These are phyloP conservation scores for Cryomyces minteri DNA, from an alignment of 495 filamentous ascomycete species.

Conservation along the genomic window DNA sequence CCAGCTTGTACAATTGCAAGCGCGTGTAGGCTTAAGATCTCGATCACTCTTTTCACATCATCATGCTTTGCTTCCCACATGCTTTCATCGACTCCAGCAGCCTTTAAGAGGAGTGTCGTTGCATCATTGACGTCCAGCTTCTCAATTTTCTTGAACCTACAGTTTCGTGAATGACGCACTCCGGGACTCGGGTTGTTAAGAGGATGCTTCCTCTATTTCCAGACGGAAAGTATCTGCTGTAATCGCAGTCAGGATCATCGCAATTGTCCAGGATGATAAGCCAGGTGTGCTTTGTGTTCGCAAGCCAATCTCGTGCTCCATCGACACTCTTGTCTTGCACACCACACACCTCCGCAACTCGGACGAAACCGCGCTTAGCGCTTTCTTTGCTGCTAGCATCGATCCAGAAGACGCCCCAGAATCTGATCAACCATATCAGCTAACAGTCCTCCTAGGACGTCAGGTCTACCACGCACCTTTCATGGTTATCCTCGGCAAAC, in stretches of 20 bases:
- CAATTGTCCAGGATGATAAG: slow-evolving; percentile 10
- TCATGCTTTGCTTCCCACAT: neutral
- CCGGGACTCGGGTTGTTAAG: slow-evolving; percentile 6
- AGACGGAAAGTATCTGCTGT: slow-evolving; percentile 6
- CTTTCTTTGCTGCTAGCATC: slow-evolving; percentile 1
- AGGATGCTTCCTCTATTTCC: slow-evolving; percentile 4
- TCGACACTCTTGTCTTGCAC: slow-evolving; percentile 1
- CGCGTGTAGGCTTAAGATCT: slow-evolving; percentile 5
- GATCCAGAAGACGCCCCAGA: slow-evolving; percentile 10
- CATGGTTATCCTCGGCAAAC: slow-evolving; percentile 3
- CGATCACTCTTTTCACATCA: slow-evolving; percentile 1
- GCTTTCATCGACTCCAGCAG: neutral
- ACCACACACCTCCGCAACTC: slow-evolving; percentile 1
- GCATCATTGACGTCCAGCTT: neutral
- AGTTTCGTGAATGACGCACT: slow-evolving; percentile 1
- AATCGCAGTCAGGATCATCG: slow-evolving; percentile 8
- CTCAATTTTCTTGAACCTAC: slow-evolving; percentile 2
- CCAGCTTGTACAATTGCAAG: slow-evolving; percentile 13
- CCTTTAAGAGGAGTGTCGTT: slow-evolving; percentile 3
- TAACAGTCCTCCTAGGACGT: neutral
- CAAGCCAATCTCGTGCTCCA: slow-evolving; percentile 1
- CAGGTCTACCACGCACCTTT: slow-evolving; percentile 1
- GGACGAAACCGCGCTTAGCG: slow-evolving; percentile 3
- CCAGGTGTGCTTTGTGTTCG: slow-evolving; percentile 3
- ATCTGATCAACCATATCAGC: too few relatives aligned